Base-by-base conservation (phyloP, 1,284 basidiomycete genomes). In the Blastosporella zonata region DNA sequence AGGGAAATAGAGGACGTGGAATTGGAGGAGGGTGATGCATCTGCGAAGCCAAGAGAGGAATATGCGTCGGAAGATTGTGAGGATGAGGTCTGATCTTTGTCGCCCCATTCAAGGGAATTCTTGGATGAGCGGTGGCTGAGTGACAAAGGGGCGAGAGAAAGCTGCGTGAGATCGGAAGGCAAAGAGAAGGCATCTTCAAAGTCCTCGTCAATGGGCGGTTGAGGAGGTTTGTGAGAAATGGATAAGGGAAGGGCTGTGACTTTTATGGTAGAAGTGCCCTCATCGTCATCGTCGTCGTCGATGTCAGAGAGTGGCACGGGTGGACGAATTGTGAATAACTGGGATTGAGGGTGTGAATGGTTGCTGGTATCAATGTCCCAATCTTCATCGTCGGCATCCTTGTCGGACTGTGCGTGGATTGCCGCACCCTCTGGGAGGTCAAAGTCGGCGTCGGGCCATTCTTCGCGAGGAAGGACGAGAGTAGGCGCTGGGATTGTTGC, bases 381-480 rank as follows among this genome's bases (percentile, higher is more conserved):
- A 62, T 90, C 87, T 62, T 78, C 74, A 46, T 75, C 75, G 47
- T 74, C 71, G 35, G 74, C 78, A 49, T 87, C 82, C 68, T 77
- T 84, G 69, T 84, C 82, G 15, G 75, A 78, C 21, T 73, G 74
- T 23, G 79, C 66, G 56, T 81, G 79, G 45, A 90, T 77, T 42
- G 78, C 72, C 46, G 79, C 77, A 44, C 79, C 87, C 47, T 90
- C 87, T 44, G 84, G 82, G 28, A 91, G 69, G 63, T 90, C 88
- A 62, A 91, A 90, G 68, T 91, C 88, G 52, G 85, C 84, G 65
- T 91, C 87, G 45, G 78, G 75, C 87, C 87, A 89, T 71, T 90
- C 87, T 68, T 90, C 87, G 49, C 77, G 77, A 38, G 75, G 63
- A 35, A 74, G 62, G 41, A 71, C 66, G 59, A 75, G 69, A 43